These are phyloP conservation scores for Dipteronia sinensis DNA, from an alignment of 345 rosid species.

Conservation along the genomic window DNA sequence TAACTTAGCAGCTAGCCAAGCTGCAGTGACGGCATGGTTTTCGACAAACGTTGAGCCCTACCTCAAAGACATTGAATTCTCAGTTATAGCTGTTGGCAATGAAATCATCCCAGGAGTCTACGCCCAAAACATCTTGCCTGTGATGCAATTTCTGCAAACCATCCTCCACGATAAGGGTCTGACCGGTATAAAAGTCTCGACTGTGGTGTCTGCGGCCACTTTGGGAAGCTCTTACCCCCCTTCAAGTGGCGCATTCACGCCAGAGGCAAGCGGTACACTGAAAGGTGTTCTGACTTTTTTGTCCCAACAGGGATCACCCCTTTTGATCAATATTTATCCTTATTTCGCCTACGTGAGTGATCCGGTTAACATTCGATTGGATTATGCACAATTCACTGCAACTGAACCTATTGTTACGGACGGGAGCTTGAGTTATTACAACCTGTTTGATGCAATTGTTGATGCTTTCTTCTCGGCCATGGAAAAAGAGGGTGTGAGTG, in stretches of 20 bases:
- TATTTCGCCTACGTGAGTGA: conserved; percentile 13
- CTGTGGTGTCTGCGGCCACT: background rate
- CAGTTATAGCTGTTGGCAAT: conserved; percentile 18
- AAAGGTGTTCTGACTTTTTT: background rate
- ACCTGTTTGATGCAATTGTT: conserved; percentile 27
- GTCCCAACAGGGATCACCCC: background rate
- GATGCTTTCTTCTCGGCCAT: conserved; percentile 19
- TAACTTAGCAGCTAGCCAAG: conserved; percentile 12
- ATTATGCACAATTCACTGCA: conserved; percentile 17
- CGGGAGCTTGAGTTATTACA: conserved; percentile 11
- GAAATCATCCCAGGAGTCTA: conserved; percentile 6
- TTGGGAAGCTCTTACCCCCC: conserved; percentile 21
- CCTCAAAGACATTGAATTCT: background rate
- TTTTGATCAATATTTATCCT: conserved; percentile 2
- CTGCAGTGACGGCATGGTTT: conserved; percentile 14
- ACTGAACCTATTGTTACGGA: background rate
- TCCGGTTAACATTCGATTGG: background rate
- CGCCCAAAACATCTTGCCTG: background rate
- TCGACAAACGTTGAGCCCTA: conserved; percentile 8
- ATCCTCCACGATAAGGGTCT: background rate
- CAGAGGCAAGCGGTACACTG: background rate
- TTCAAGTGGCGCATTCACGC: background rate
- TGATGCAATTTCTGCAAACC: conserved; percentile 8
- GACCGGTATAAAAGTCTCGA: background rate
- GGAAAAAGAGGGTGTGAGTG: conserved; percentile 24